Conservation (phyloP, 2,329 filamentous ascomycete species). For the Fusarium goolgardi region DNA sequence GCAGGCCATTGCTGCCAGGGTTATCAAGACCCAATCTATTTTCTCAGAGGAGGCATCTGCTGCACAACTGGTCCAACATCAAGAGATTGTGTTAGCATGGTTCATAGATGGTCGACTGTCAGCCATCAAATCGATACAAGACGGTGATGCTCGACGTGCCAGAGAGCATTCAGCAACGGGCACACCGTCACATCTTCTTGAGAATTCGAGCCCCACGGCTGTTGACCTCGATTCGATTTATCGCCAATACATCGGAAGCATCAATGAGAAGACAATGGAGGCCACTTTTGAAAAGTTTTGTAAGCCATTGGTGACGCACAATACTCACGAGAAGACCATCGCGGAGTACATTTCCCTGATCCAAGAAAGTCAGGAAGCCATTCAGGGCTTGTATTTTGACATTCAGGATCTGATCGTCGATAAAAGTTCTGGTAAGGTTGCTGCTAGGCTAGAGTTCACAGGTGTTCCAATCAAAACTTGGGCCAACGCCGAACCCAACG, state of each 20-base stretch:
- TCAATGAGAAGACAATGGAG: constrained; percentile 28
- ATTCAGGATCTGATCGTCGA: constrained; percentile 20
- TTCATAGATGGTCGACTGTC: constrained; percentile 12
- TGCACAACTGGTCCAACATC: not conserved
- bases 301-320: constrained; percentile 3
- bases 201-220: not conserved
- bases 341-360: constrained; percentile 27
- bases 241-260: constrained; percentile 19
- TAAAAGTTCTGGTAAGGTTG: not conserved
- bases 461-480: constrained; percentile 5
- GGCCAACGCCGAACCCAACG: constrained; percentile 7
- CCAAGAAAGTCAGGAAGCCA: constrained; percentile 14
- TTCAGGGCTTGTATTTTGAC: constrained; percentile 10
- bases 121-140: constrained; percentile 1
- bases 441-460: constrained; percentile 28
- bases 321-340: not conserved
- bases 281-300: constrained; percentile 3
- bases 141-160: not conserved
- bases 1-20: constrained; percentile 7
- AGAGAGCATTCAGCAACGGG: not conserved
- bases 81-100: constrained; percentile 23
- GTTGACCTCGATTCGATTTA: constrained; percentile 9
- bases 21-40: not conserved
- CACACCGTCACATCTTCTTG: not conserved
- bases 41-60: not conserved